Percentiles rank a stretch among this genome's conserved stretches.
These are phyloP conservation scores for Nymphaea colorata DNA, from an alignment of 164 flowering plant genomes.

Conservation along the genomic window DNA sequence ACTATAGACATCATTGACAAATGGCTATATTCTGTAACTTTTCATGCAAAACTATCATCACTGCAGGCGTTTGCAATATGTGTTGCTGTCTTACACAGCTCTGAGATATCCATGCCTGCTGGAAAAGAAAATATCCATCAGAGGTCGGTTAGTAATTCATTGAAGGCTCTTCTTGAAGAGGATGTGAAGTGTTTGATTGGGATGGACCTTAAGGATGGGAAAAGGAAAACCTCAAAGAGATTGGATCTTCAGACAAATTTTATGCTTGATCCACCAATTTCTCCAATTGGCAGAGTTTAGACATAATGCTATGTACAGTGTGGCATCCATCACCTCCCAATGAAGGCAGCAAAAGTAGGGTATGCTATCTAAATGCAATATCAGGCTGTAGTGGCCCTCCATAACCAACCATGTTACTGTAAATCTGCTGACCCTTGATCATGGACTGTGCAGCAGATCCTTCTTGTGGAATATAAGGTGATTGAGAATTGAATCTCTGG, in stretches of 20 bases:
- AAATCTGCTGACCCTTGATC: too few species aligned
- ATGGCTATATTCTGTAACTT: slow-evolving; percentile 63
- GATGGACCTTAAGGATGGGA: slow-evolving; percentile 45
- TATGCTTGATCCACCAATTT: slow-evolving; percentile 61
- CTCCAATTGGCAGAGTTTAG: slow-evolving; percentile 67
- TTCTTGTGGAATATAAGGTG: too few species aligned
- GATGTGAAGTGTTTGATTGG: slow-evolving; percentile 48
- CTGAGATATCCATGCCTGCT: slow-evolving; percentile 28
- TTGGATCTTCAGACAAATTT: slow-evolving; percentile 36
- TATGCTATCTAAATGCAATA: background rate
- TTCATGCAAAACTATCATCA: slow-evolving; percentile 75
- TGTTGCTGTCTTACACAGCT: slow-evolving; percentile 60
- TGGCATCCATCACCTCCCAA: background rate
- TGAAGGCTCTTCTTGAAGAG: slow-evolving; percentile 53
- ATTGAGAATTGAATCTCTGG: too few species aligned
- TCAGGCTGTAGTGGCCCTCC: background rate
- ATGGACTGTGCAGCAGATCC: too few species aligned
- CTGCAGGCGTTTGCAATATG: slow-evolving; percentile 85
- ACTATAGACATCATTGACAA: slow-evolving; percentile 31
- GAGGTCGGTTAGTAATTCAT: slow-evolving; percentile 34
- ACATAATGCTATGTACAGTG: background rate
- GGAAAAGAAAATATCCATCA: slow-evolving; percentile 20
- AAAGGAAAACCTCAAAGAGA: slow-evolving; percentile 25
- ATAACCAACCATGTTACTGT: too few species aligned
- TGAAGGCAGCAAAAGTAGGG: background rate